phyloP scores from a whole-genome alignment of 1,139 yeast species.

The Taphrina populina region DNA sequence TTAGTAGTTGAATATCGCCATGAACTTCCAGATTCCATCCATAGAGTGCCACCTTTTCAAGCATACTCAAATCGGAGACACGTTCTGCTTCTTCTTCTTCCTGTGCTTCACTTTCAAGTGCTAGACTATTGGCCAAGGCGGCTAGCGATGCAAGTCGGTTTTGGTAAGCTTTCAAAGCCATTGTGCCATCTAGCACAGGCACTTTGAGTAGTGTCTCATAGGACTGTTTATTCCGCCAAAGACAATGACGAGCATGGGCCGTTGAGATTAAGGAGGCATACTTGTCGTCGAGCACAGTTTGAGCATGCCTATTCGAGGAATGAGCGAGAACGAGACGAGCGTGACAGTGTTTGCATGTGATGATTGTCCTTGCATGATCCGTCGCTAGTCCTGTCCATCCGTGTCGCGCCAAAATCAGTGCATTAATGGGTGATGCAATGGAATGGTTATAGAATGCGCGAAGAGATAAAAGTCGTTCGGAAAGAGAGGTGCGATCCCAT shows the following conservation, averaged over 20 bases:
- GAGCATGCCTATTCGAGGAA: not conserved
- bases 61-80: not conserved
- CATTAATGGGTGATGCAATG: slow-evolving; percentile 10
- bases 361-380: too few relatives aligned
- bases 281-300: not conserved
- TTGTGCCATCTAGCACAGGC: slow-evolving; percentile 1
- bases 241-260: slow-evolving; percentile 10
- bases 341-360: slow-evolving; percentile 14
- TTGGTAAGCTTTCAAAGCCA: not conserved
- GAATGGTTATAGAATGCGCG: slow-evolving; percentile 8
- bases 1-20: not conserved
- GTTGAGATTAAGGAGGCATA: not conserved
- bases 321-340: slow-evolving; percentile 1
- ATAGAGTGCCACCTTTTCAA: slow-evolving; percentile 6
- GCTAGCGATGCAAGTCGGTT: not conserved
- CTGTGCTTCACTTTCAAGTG: too few relatives aligned
- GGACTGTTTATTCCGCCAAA: slow-evolving; percentile 11
- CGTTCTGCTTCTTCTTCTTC: not conserved
- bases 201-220: not conserved
- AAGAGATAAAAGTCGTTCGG: slow-evolving; percentile 4
- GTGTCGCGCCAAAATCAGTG: slow-evolving; percentile 3
- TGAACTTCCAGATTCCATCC: slow-evolving; percentile 14
- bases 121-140: too few relatives aligned
- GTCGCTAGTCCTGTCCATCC: slow-evolving; percentile 10
- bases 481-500: slow-evolving; percentile 9